Conservation (phyloP, 2,329 filamentous ascomycete genomes). For the Neocucurbitaria cava region DNA sequence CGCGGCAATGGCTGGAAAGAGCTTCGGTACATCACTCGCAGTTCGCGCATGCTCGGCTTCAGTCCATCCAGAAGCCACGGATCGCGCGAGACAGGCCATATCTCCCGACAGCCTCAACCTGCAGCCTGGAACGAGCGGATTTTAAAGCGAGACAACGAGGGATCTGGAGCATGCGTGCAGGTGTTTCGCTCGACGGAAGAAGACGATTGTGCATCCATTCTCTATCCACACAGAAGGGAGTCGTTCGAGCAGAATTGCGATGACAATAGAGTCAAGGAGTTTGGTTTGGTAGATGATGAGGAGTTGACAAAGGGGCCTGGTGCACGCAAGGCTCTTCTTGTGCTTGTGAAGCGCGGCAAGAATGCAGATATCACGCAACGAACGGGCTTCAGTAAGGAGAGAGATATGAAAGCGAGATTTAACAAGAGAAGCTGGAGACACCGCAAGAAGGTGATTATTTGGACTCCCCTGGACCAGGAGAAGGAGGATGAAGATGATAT, state of each 20-base stretch:
- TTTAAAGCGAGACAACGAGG: slow-evolving; percentile 10
- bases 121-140: slow-evolving; percentile 14
- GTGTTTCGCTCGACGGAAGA: slow-evolving; percentile 14
- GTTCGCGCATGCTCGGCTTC: slow-evolving; percentile 21
- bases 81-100: slow-evolving; percentile 17
- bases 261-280: slow-evolving; percentile 7
- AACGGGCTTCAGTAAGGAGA: slow-evolving; percentile 17
- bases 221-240: slow-evolving; percentile 11
- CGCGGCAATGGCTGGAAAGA: slow-evolving; percentile 23
- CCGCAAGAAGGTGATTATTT: slow-evolving; percentile 21
- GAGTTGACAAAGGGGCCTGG: slow-evolving; percentile 14
- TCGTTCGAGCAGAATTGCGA: slow-evolving; percentile 11
- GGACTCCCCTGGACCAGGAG: slow-evolving; percentile 14
- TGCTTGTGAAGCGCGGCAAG: slow-evolving; percentile 17
- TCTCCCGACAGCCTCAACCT: slow-evolving; percentile 17
- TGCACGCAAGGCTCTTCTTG: slow-evolving; percentile 12
- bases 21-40: slow-evolving; percentile 18
- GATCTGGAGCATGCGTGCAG: slow-evolving; percentile 10
- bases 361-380: slow-evolving; percentile 10
- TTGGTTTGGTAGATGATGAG: slow-evolving; percentile 17
- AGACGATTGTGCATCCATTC: slow-evolving; percentile 10
- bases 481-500: slow-evolving; percentile 17
- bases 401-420: slow-evolving; percentile 20
- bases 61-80: slow-evolving; percentile 17
- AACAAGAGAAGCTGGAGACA: slow-evolving; percentile 18